Evolutionary conservation across 2,329 filamentous ascomycete genomes (phyloP), one percentile per base, ranked within the genome.

Genomic region (Nemania sp.): DNA sequence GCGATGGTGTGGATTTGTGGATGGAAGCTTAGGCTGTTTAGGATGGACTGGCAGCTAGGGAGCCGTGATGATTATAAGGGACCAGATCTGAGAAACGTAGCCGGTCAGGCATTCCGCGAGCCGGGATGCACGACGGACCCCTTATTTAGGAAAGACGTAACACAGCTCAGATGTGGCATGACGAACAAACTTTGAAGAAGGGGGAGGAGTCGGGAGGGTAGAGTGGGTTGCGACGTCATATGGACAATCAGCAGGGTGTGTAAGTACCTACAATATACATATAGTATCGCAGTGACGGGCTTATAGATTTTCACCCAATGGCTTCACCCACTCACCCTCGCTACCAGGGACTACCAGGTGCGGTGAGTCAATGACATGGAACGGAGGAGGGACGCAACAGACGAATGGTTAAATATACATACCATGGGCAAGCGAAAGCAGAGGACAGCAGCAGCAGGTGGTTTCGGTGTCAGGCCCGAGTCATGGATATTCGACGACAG

Each of bases 221-320:
- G 15, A 43, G 34, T 24, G 52, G 42, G 37, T 52, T 61, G 56
- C 52, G 61, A 64, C 64, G 62, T 65, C 64, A 65, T 65, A 65
- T 63, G 54, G 65, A 63, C 60, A 47, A 49, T n/a, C n/a, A n/a
- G n/a, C 39, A 40, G 40, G 17, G 22, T 47, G 30, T 6, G 7
- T 19, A 12, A 31, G 28, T 31, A 14, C 11, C 9, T 11, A 31
- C 3, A 11, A 31, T 12, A 11, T 5, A 31, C 11, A 31, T 6
- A 28, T 6, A 11, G 26, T 28, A 28, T 28, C 33, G 30, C 19
- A 23, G 44, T 31, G 31, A 51, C 40, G 46, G 39, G 33, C 28
- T 44, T 28, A 23, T 30, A 15, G 28, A 45, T n/a, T 37, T 33
- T n/a, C 11, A 20, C 14, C 42, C 17, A n/a, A 5, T 15, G 33